A percentile compares a stretch with the other conserved stretches of the same genome.
These are phyloP conservation scores for Flaveria sonorensis DNA, from an alignment of 129 eudicot species.

Conservation along the genomic window DNA sequence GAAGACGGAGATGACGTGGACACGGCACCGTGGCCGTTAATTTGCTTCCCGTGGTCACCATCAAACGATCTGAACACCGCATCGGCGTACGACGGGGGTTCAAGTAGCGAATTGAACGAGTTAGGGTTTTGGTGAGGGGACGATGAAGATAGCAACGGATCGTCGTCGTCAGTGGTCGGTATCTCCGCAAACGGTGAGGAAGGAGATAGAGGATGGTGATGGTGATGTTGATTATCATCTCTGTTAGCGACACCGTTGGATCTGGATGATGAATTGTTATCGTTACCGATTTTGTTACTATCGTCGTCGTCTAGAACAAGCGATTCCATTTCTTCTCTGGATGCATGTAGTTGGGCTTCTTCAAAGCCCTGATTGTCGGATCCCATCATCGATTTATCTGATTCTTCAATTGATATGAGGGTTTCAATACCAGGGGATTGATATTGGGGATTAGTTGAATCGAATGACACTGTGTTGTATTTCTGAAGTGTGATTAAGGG, in stretches of 20 bases:
- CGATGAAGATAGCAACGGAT: constrained; percentile 35
- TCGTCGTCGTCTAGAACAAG: constrained; percentile 45
- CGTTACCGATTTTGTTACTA: neutral
- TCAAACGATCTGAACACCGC: constrained; percentile 81
- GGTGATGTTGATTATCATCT: constrained; percentile 24
- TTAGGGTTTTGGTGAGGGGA: constrained; percentile 43
- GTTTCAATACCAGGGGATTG: neutral
- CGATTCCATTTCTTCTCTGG: constrained; percentile 60
- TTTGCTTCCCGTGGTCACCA: constrained; percentile 39
- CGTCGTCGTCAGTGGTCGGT: constrained; percentile 39
- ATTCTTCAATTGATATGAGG: constrained; percentile 13
- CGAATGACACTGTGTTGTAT: neutral
- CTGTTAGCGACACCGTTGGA: constrained; percentile 27
- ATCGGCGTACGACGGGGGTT: constrained; percentile 88
- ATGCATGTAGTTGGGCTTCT: constrained; percentile 45
- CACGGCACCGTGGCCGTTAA: constrained; percentile 40
- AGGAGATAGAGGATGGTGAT: constrained; percentile 48
- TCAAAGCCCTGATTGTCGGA: constrained; percentile 56
- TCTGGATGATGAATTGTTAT: constrained; percentile 19
- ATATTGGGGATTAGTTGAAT: neutral
- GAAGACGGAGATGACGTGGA: constrained; percentile 41
- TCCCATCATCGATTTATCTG: constrained; percentile 53
- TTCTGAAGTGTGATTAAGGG: constrained; percentile 7
- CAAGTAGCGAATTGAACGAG: constrained; percentile 59
- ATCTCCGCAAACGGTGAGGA: constrained; percentile 53